Conservation (phyloP, 768 basidiomycete species). For the Coprinopsis strossmayeri region DNA sequence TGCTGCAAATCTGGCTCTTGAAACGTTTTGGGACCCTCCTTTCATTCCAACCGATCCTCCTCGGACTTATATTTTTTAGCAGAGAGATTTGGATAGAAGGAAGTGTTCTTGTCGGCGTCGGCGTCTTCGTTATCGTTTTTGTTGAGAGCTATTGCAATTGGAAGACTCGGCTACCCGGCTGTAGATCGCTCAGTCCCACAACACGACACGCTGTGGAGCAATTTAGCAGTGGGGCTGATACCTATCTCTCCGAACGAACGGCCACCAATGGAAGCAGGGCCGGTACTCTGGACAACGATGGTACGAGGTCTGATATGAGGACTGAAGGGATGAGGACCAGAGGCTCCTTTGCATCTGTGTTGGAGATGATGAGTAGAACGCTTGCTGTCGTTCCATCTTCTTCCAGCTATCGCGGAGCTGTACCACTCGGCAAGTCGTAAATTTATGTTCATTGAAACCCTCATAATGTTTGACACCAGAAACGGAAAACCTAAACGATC, state of each 20-base stretch:
- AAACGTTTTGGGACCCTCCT: slow-evolving; percentile 67
- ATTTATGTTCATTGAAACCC: slow-evolving; percentile 8
- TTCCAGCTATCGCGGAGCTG: slow-evolving; percentile 46
- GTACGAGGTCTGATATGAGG: neutral
- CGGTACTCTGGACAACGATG: slow-evolving; percentile 5
- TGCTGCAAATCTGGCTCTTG: slow-evolving; percentile 69
- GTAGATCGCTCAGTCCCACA: slow-evolving; percentile 44
- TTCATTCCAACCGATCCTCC: slow-evolving; percentile 65
- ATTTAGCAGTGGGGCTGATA: slow-evolving; percentile 42
- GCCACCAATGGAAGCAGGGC: slow-evolving; percentile 34
- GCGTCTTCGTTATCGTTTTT: slow-evolving; percentile 45
- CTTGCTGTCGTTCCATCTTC: slow-evolving; percentile 67
- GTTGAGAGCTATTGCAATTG: slow-evolving; percentile 53
- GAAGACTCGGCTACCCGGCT: slow-evolving; percentile 44
- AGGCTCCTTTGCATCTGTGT: slow-evolving; percentile 73
- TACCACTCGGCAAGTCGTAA: slow-evolving; percentile 56
- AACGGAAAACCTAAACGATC: slow-evolving; percentile 77
- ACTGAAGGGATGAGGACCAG: slow-evolving; percentile 36
- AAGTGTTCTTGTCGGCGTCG: slow-evolving; percentile 51
- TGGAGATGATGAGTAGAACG: slow-evolving; percentile 81
- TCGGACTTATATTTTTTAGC: slow-evolving; percentile 68
- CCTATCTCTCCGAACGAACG: slow-evolving; percentile 30
- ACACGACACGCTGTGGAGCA: slow-evolving; percentile 52
- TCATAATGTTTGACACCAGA: too few relatives aligned
- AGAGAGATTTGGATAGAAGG: slow-evolving; percentile 68